Conservation (phyloP, 176 grass and related monocot species). For the Saccharum officinarum region DNA sequence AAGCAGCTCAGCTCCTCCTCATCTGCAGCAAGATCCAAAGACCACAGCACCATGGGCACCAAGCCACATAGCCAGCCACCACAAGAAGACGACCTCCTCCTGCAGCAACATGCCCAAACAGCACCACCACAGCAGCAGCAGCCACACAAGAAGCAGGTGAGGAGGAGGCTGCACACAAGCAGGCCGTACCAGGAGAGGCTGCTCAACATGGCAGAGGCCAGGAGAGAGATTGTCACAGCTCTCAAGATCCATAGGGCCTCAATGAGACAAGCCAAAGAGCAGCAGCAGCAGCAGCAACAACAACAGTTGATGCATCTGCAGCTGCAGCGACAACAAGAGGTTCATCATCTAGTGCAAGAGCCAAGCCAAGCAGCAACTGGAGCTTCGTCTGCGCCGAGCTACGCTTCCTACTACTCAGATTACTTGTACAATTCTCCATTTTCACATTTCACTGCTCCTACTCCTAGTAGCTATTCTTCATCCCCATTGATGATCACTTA, state of each 20-base stretch:
- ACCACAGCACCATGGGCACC: constrained; percentile 51
- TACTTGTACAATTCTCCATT: constrained; percentile 41
- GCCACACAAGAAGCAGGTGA: constrained; percentile 93
- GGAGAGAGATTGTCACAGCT: constrained; percentile 90
- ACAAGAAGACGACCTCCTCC: constrained; percentile 21
- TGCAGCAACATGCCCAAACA: constrained; percentile 9
- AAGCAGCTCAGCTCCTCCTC: constrained; percentile 83
- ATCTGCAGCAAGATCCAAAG: constrained; percentile 48
- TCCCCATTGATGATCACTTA: constrained; percentile 23
- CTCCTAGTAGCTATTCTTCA: constrained; percentile 28
- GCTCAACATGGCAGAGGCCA: constrained; percentile 95
- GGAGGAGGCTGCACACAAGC: constrained; percentile 89
- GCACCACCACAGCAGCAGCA: constrained; percentile 34
- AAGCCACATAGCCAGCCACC: constrained; percentile 39
- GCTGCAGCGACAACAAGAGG: constrained; percentile 43
- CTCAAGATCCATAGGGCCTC: constrained; percentile 92
- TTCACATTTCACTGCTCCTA: constrained; percentile 21
- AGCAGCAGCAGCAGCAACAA: constrained; percentile 46
- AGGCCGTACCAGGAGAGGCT: constrained; percentile 89
- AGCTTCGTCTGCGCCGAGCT: constrained; percentile 35
- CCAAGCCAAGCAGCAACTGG: constrained; percentile 23
- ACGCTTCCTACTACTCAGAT: constrained; percentile 49
- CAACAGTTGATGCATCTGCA: constrained; percentile 36
- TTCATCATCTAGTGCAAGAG: constrained; percentile 28
- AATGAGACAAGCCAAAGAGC: constrained; percentile 93